phyloP scores from a whole-genome alignment of 768 basidiomycete species.

The Hemileccinum impolitum region DNA sequence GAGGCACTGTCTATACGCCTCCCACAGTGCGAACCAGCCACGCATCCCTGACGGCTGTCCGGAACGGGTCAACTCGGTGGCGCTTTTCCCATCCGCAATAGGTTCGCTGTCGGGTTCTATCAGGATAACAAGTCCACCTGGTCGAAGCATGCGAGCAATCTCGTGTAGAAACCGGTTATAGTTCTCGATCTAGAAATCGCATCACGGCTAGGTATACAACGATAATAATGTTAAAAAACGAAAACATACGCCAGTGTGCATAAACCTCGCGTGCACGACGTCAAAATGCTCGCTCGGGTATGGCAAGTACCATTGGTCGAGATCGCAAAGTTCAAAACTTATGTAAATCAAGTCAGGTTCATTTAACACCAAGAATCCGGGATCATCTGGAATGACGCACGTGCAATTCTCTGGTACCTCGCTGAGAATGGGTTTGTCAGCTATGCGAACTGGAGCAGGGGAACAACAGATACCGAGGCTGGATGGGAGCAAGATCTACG shows the following conservation, averaged over 20 bases:
- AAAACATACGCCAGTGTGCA: slow-evolving; percentile 53
- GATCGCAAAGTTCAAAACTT: slow-evolving; percentile 71
- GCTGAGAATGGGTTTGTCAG: slow-evolving; percentile 34
- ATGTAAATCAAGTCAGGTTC: not conserved
- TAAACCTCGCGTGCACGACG: slow-evolving; percentile 65
- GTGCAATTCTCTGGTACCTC: slow-evolving; percentile 70
- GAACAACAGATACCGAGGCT: slow-evolving; percentile 50
- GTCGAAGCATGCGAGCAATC: slow-evolving; percentile 62
- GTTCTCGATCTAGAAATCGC: slow-evolving; percentile 49
- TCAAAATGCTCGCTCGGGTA: slow-evolving; percentile 64
- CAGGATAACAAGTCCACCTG: slow-evolving; percentile 65
- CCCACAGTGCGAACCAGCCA: slow-evolving; percentile 66
- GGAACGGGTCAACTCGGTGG: slow-evolving; percentile 33
- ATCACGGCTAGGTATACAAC: not conserved
- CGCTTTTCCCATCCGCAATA: slow-evolving; percentile 42
- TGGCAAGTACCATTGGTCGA: slow-evolving; percentile 57
- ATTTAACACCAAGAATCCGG: slow-evolving; percentile 3
- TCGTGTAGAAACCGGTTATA: slow-evolving; percentile 60
- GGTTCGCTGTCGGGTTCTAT: slow-evolving; percentile 61
- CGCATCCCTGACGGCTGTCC: slow-evolving; percentile 38
- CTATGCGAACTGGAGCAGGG: slow-evolving; percentile 2
- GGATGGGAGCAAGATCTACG: slow-evolving; percentile 69
- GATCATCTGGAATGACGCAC: slow-evolving; percentile 39
- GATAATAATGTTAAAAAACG: not conserved
- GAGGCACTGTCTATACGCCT: slow-evolving; percentile 56